A percentile compares a stretch with the other conserved stretches of the same genome.
phyloP scores from a whole-genome alignment of 306 rosid species.

The Rosa chinensis region DNA sequence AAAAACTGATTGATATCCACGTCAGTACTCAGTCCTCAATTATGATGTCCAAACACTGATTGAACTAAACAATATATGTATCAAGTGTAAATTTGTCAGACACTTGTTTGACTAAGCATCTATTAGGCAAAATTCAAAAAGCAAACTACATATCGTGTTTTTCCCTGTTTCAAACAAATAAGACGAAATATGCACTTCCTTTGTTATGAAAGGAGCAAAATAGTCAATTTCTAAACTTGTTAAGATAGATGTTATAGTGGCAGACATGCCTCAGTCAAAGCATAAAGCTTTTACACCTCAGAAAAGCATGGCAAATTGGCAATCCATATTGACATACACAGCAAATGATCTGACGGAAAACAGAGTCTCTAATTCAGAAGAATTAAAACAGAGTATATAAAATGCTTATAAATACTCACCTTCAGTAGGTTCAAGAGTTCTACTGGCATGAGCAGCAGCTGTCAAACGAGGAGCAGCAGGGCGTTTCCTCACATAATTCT shows the following conservation, averaged over 20 bases:
- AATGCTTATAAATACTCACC: constrained; percentile 44
- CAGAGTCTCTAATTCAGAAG: background rate
- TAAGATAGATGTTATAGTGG: background rate
- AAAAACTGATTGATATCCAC: no score
- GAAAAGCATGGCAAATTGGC: background rate
- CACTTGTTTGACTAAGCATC: background rate
- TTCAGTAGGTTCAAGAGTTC: constrained; percentile 46
- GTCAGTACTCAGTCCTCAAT: background rate
- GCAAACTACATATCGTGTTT: background rate
- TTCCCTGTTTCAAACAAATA: background rate
- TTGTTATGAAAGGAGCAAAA: background rate
- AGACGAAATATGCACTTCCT: background rate
- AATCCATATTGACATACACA: background rate
- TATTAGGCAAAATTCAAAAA: background rate
- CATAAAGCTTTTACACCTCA: background rate
- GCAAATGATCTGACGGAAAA: background rate
- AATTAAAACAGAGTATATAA: background rate
- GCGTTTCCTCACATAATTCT: constrained; percentile 88
- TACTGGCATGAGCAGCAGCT: constrained; percentile 37
- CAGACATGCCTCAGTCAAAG: background rate
- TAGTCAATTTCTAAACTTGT: background rate
- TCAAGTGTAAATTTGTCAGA: background rate
- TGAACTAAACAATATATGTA: background rate
- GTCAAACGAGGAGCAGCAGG: constrained; percentile 47
- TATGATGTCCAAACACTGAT: no score